phyloP scores from a whole-genome alignment of 768 basidiomycete genomes.

The Wakefieldia striispora region DNA sequence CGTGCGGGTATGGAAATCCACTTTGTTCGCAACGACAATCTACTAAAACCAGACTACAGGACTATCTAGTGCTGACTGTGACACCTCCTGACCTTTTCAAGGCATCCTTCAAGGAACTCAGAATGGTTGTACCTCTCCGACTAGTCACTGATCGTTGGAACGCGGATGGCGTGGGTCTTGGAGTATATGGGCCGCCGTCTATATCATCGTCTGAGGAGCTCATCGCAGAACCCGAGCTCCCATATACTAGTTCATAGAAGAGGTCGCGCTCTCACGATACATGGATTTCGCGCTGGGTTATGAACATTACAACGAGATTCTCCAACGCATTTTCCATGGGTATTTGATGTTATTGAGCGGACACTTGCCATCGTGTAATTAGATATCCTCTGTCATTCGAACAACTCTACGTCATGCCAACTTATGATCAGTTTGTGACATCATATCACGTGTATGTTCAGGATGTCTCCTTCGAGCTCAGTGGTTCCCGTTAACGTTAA shows the following conservation, averaged over 20 bases:
- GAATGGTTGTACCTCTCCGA: slow-evolving; percentile 60
- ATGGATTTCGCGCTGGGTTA: too few relatives aligned
- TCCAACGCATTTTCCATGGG: neutral
- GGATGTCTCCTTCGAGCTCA: too few relatives aligned
- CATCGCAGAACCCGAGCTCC: slow-evolving; percentile 8
- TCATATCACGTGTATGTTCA: slow-evolving; percentile 25
- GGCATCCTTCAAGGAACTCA: slow-evolving; percentile 56
- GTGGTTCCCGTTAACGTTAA: too few relatives aligned
- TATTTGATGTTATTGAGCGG: neutral
- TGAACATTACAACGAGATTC: too few relatives aligned
- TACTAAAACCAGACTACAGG: slow-evolving; percentile 39
- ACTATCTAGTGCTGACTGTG: slow-evolving; percentile 62
- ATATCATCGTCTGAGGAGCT: slow-evolving; percentile 28
- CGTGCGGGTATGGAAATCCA: slow-evolving; percentile 48
- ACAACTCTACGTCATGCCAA: neutral
- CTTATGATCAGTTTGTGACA: slow-evolving; percentile 8
- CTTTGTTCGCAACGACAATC: neutral
- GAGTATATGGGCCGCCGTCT: slow-evolving; percentile 10
- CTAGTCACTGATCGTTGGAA: slow-evolving; percentile 63
- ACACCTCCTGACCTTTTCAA: slow-evolving; percentile 54
- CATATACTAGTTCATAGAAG: neutral
- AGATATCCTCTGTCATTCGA: too few relatives aligned
- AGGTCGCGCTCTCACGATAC: too few relatives aligned
- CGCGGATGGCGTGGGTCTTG: slow-evolving; percentile 31
- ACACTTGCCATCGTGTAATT: too few relatives aligned